These are phyloP conservation scores for Eimeria praecox DNA, from an alignment of 169 alveolate genomes.

Conservation along the genomic window DNA sequence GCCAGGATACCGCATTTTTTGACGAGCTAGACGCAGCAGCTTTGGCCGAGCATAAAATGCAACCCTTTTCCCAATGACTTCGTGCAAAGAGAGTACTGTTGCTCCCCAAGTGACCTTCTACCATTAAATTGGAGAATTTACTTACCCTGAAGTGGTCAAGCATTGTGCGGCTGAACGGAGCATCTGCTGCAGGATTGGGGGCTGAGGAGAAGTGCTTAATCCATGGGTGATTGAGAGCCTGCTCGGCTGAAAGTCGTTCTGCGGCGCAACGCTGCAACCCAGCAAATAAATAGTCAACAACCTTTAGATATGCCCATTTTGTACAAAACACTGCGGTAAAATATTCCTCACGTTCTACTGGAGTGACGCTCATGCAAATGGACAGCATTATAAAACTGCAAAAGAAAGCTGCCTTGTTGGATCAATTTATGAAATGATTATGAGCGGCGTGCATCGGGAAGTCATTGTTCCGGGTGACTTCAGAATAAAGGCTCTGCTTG, in stretches of 20 bases:
- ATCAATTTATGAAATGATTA: background rate
- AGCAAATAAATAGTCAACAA: conserved; percentile 28
- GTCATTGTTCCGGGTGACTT: background rate
- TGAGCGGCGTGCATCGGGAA: background rate
- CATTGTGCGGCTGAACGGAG: conserved; percentile 74
- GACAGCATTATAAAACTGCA: too few relatives aligned
- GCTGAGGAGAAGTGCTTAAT: conserved; percentile 84
- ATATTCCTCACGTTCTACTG: background rate
- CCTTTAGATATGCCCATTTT: conserved; percentile 11
- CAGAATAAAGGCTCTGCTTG: background rate
- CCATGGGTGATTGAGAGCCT: conserved; percentile 97
- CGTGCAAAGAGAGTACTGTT: background rate
- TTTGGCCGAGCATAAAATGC: background rate
- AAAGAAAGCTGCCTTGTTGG: background rate
- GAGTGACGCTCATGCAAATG: background rate
- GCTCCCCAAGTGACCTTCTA: background rate
- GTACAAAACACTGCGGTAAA: background rate
- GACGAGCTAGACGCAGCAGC: background rate
- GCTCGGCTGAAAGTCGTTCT: conserved; percentile 88
- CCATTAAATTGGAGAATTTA: background rate
- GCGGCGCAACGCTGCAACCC: conserved; percentile 76
- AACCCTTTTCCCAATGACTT: background rate
- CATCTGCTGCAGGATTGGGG: conserved; percentile 78
- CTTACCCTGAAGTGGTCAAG: conserved; percentile 78
- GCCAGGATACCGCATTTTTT: background rate